Evolutionary conservation across 257 asterid genomes (phyloP).

Genomic region (Lycium barbarum): DNA sequence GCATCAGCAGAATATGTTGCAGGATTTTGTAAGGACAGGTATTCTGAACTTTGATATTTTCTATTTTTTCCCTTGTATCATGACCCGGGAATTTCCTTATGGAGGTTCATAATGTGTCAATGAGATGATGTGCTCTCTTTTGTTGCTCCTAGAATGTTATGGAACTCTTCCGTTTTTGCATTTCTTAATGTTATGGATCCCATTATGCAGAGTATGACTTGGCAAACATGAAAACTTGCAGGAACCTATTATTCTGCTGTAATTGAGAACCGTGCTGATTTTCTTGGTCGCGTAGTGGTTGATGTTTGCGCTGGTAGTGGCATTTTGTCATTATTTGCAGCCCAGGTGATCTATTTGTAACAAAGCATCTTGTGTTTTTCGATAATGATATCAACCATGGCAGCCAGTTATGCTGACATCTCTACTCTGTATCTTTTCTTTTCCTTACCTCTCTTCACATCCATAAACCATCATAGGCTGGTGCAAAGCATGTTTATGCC

Average conservation of each 20-base stretch:
- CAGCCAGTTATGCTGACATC: constrained; percentile 31
- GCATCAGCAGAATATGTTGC: too few relatives aligned
- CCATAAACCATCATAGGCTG: constrained; percentile 60
- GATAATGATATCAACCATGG: constrained; percentile 34
- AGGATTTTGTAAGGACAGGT: too few relatives aligned
- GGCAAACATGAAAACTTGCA: constrained; percentile 32
- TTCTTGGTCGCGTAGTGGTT: constrained; percentile 82
- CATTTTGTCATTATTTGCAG: constrained; percentile 96
- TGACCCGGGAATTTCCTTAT: too few relatives aligned
- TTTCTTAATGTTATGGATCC: background rate
- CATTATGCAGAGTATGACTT: background rate
- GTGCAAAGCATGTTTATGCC: too few relatives aligned
- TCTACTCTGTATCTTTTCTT: background rate
- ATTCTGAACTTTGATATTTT: too few relatives aligned
- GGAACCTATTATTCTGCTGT: constrained; percentile 99
- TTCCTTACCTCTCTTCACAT: background rate
- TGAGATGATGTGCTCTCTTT: too few relatives aligned
- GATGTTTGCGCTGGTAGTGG: constrained; percentile 99
- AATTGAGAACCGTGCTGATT: constrained; percentile 91
- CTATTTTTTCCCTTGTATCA: too few relatives aligned
- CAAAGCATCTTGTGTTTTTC: constrained; percentile 10
- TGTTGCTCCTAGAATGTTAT: background rate
- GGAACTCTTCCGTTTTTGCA: background rate
- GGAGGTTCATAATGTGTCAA: too few relatives aligned
- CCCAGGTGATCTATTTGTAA: constrained; percentile 68